Evolutionary conservation across 2,329 filamentous ascomycete genomes (phyloP).

Genomic region (Aureobasidium zeae): DNA sequence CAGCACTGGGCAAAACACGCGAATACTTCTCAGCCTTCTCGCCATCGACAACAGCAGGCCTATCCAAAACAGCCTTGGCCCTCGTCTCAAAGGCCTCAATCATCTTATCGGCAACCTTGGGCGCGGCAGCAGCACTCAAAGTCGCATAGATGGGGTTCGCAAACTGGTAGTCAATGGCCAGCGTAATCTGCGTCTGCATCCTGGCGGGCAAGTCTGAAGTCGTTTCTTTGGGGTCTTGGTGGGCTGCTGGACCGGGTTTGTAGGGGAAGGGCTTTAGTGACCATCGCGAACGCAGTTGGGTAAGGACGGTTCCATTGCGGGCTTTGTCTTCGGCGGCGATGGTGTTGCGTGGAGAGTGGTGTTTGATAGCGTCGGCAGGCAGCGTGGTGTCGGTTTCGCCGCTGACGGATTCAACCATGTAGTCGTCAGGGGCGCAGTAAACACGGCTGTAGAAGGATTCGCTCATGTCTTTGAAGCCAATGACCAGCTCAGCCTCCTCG

Average conservation of each 20-base stretch:
- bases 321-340: constrained; percentile 31
- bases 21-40: background rate
- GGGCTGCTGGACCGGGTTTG: constrained; percentile 28
- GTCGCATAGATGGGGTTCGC: constrained; percentile 79
- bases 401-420: constrained; percentile 66
- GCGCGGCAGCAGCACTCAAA: constrained; percentile 70
- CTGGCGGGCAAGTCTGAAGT: constrained; percentile 30
- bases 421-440: constrained; percentile 60
- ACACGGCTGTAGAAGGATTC: constrained; percentile 77
- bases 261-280: constrained; percentile 46
- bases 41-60: constrained; percentile 6
- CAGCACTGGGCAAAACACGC: background rate
- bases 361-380: constrained; percentile 30
- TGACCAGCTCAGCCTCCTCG: constrained; percentile 64
- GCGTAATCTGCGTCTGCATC: constrained; percentile 60
- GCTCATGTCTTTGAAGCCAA: constrained; percentile 76
- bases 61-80: constrained; percentile 49
- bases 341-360: constrained; percentile 32
- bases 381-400: constrained; percentile 46
- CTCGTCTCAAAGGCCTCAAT: constrained; percentile 85
- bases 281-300: constrained; percentile 62
- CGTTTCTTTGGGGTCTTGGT: constrained; percentile 32
- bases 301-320: constrained; percentile 44
- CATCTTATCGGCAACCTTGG: constrained; percentile 79
- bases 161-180: constrained; percentile 76